phyloP scores from a whole-genome alignment of 2,329 filamentous ascomycete genomes.

The Paradendryphiella salina region DNA sequence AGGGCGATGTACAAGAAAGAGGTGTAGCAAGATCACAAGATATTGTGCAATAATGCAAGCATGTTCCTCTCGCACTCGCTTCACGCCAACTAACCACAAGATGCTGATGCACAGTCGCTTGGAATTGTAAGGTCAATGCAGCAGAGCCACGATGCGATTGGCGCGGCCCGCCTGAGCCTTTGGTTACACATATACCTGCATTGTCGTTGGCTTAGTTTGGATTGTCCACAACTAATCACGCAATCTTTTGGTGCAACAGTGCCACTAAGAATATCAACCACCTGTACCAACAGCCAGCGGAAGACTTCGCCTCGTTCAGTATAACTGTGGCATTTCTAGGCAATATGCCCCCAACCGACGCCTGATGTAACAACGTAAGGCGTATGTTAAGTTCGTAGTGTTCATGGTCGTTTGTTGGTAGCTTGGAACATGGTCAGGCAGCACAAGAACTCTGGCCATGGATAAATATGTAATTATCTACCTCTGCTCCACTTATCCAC shows the following conservation, averaged over 20 bases:
- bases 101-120: constrained; percentile 1
- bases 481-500: neutral
- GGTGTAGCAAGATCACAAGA: constrained; percentile 5
- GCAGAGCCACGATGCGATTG: constrained; percentile 18
- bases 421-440: constrained; percentile 1
- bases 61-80: constrained; percentile 1
- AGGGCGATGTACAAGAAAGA: neutral
- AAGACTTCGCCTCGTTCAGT: constrained; percentile 10
- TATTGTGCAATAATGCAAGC: constrained; percentile 2
- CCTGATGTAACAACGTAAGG: constrained; percentile 13
- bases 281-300: constrained; percentile 1
- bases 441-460: constrained; percentile 5
- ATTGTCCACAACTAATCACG: constrained; percentile 1
- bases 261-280: constrained; percentile 7
- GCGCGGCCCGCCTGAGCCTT: constrained; percentile 5
- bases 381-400: constrained; percentile 17
- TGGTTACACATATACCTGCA: constrained; percentile 1
- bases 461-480: neutral
- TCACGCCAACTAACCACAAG: neutral
- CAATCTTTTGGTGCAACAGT: constrained; percentile 8
- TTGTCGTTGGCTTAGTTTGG: constrained; percentile 3
- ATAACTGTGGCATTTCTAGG: constrained; percentile 24
- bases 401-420: constrained; percentile 6
- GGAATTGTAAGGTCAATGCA: constrained; percentile 7
- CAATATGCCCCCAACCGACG: constrained; percentile 13